phyloP scores from a whole-genome alignment of 108 stramenopile genomes.

The Discostella stelligeroides region DNA sequence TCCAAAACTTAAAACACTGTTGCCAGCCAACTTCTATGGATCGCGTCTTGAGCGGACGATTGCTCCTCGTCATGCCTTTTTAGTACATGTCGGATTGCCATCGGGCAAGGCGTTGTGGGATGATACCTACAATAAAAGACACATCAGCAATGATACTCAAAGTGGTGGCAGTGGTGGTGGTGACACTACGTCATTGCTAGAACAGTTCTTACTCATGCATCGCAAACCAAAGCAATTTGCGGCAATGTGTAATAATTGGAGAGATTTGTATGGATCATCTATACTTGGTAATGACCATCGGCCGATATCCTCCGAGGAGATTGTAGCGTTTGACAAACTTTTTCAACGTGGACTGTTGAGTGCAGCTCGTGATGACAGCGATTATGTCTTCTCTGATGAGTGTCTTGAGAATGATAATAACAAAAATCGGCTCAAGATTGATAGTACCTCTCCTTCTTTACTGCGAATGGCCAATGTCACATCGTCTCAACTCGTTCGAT shows the following conservation, averaged over 20 bases:
- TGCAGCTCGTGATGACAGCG: slow-evolving; percentile 70
- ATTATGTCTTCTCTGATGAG: slow-evolving; percentile 2
- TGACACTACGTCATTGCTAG: slow-evolving; percentile 28
- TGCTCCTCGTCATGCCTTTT: slow-evolving; percentile 84
- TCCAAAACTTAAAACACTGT: slow-evolving; percentile 41
- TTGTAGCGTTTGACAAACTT: slow-evolving; percentile 73
- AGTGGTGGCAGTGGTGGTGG: too few species aligned
- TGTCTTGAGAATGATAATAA: neutral
- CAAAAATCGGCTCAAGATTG: slow-evolving; percentile 36
- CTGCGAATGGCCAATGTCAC: slow-evolving; percentile 63
- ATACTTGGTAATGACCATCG: slow-evolving; percentile 4
- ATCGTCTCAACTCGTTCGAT: slow-evolving; percentile 56
- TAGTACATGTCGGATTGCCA: slow-evolving; percentile 50
- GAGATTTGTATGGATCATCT: slow-evolving; percentile 22
- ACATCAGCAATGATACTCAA: slow-evolving; percentile 22
- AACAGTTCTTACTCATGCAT: slow-evolving; percentile 66
- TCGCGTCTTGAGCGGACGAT: slow-evolving; percentile 70
- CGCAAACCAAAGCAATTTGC: slow-evolving; percentile 74
- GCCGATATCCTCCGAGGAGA: slow-evolving; percentile 64
- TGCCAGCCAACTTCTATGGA: slow-evolving; percentile 75
- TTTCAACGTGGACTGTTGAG: slow-evolving; percentile 77
- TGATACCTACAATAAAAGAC: slow-evolving; percentile 44
- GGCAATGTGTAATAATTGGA: slow-evolving; percentile 76
- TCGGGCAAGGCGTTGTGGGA: slow-evolving; percentile 37
- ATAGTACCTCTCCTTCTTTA: slow-evolving; percentile 32